A percentile compares a stretch with the other conserved stretches of the same genome.
Evolutionary conservation across 139 green algal species (phyloP).

Genomic region (Chlorella ohadii): DNA sequence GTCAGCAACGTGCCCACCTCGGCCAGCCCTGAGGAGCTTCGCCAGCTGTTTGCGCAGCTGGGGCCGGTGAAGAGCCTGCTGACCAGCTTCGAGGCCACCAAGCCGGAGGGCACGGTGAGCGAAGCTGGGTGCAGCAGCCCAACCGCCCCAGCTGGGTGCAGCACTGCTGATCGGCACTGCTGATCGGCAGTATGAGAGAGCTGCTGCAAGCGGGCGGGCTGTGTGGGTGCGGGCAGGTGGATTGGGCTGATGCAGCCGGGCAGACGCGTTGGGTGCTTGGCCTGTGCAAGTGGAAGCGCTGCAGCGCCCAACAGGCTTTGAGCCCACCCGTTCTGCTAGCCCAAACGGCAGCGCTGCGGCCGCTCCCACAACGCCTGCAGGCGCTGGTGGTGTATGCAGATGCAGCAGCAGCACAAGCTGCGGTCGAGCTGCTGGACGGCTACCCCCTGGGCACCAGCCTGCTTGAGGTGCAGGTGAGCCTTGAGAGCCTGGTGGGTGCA

Average conservation of each 20-base stretch:
- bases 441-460: neutral
- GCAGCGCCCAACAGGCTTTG: too few species aligned
- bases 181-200: too few species aligned
- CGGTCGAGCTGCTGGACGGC: neutral
- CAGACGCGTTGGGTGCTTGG: too few species aligned
- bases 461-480: neutral
- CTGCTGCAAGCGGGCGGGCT: too few species aligned
- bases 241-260: too few species aligned
- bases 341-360: too few species aligned
- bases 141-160: too few species aligned
- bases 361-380: too few species aligned
- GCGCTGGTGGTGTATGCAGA: neutral
- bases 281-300: too few species aligned
- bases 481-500: neutral
- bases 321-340: too few species aligned
- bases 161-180: too few species aligned
- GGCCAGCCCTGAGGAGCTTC: constrained; percentile 1
- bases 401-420: neutral
- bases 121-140: neutral
- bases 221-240: too few species aligned
- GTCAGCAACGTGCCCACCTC: neutral
- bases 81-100: neutral
- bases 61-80: neutral
- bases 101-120: neutral
- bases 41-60: neutral